phyloP scores from a whole-genome alignment of 768 basidiomycete genomes.

The Cystofilobasidium macerans region DNA sequence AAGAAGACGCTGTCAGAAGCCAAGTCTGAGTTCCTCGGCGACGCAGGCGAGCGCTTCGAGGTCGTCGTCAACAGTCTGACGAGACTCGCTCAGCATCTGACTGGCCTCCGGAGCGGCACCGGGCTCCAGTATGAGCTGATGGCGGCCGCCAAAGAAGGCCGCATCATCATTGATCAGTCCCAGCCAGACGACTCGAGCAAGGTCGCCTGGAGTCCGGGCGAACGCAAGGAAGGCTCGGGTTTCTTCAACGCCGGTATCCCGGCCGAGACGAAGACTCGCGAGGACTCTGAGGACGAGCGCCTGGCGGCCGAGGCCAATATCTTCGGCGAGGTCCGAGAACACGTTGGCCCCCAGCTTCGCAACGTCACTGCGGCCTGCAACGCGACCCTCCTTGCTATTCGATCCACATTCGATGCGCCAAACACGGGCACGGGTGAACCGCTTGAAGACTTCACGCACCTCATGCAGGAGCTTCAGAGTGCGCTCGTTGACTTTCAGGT shows the following conservation, averaged over 20 bases:
- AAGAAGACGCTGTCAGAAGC: constrained; percentile 80
- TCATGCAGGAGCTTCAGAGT: constrained; percentile 7
- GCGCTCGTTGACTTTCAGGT: constrained; percentile 15
- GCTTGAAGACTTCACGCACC: constrained; percentile 1
- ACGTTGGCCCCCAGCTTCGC: constrained; percentile 34
- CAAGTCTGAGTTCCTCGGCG: constrained; percentile 55
- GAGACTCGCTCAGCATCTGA: constrained; percentile 84
- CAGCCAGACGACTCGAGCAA: background rate
- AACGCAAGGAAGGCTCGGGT: background rate
- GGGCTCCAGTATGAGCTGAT: constrained; percentile 72
- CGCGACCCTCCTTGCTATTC: constrained; percentile 17
- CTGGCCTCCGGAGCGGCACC: constrained; percentile 73
- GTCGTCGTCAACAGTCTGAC: constrained; percentile 79
- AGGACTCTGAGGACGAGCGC: constrained; percentile 35
- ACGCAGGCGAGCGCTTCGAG: constrained; percentile 55
- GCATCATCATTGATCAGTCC: constrained; percentile 17
- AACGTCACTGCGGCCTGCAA: constrained; percentile 28
- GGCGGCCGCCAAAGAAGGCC: constrained; percentile 43
- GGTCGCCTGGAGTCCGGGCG: background rate
- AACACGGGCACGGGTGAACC: background rate
- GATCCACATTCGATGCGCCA: constrained; percentile 12
- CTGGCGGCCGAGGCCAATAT: constrained; percentile 32
- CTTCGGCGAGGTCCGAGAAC: constrained; percentile 35
- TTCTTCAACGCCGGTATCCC: background rate
- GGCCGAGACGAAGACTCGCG: background rate